Percentiles rank a stretch among this genome's conserved stretches.
phyloP scores from a whole-genome alignment of 78 protist species.

The Cyanophora paradoxa region DNA sequence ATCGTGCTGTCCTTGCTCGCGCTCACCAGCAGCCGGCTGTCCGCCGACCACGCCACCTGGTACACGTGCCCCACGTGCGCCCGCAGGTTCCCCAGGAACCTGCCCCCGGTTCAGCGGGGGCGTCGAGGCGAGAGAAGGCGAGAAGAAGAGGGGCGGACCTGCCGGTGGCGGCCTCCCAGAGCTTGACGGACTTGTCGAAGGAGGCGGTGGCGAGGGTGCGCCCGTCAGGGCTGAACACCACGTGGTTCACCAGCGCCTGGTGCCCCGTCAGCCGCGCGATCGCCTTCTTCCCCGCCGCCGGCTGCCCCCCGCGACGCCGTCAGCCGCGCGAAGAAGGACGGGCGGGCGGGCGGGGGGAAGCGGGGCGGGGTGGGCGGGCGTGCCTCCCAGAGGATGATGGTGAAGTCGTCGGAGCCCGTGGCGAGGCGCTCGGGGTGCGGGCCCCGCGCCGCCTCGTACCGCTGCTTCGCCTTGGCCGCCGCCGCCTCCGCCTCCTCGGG shows the following conservation, averaged over 20 bases:
- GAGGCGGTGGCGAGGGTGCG: constrained; percentile 86
- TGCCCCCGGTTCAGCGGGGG: not conserved
- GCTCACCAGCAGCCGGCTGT: constrained; percentile 75
- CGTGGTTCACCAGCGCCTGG: constrained; percentile 66
- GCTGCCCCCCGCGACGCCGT: no score
- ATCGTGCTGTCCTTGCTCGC: constrained; percentile 90
- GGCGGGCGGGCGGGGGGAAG: no score
- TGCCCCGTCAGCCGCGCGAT: constrained; percentile 37
- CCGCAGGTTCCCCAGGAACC: constrained; percentile 69
- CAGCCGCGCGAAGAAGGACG: no score
- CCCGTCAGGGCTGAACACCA: constrained; percentile 88
- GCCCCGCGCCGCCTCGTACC: constrained; percentile 54
- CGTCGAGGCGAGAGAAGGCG: not conserved
- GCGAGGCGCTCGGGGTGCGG: constrained; percentile 63
- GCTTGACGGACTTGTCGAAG: constrained; percentile 89
- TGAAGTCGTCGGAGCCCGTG: constrained; percentile 91
- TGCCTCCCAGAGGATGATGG: constrained; percentile 92
- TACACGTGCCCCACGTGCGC: constrained; percentile 97
- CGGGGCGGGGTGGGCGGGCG: no score
- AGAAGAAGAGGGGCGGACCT: not conserved
- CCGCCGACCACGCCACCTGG: constrained; percentile 91
- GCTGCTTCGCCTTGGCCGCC: not conserved
- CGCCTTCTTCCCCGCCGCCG: constrained; percentile 65
- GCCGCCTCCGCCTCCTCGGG: not conserved
- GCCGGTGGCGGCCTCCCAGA: constrained; percentile 77